Percentiles rank a stretch among this genome's conserved stretches.
Conservation (phyloP, 2,329 filamentous ascomycete species). For the Diaporthe citriasiana region DNA sequence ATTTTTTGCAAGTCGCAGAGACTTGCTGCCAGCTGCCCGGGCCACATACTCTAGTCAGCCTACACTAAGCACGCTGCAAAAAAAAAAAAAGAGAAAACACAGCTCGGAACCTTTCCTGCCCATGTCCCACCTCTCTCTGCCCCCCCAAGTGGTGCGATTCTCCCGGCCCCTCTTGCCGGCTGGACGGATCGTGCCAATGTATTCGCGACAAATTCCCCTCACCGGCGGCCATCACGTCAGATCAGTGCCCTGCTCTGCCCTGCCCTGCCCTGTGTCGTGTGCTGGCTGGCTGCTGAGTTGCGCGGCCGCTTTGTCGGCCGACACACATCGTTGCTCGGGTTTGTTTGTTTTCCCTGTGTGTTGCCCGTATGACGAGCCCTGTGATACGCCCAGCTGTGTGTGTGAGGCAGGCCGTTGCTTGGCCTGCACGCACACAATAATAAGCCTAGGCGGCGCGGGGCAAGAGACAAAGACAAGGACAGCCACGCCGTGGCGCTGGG, state of each 20-base stretch:
- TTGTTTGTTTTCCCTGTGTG: slow-evolving; percentile 24
- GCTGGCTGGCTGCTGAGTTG: not conserved
- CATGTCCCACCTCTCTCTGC: slow-evolving; percentile 16
- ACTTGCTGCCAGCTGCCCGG: not conserved
- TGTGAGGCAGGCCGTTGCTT: slow-evolving; percentile 20
- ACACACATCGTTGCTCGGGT: not conserved
- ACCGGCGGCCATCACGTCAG: slow-evolving; percentile 24
- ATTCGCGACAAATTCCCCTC: slow-evolving; percentile 35
- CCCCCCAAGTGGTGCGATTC: slow-evolving; percentile 11
- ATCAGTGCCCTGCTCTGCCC: not conserved
- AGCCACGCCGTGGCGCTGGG: slow-evolving; percentile 22
- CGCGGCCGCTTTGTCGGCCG: not conserved
- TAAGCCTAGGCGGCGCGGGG: not conserved
- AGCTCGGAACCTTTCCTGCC: slow-evolving; percentile 38
- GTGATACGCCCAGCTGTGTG: not conserved
- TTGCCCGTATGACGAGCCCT: not conserved
- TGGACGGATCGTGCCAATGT: slow-evolving; percentile 33
- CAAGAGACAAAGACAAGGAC: not conserved
- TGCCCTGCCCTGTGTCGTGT: not conserved
- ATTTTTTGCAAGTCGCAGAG: not conserved
- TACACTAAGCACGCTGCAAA: not conserved
- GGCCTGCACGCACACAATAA: not conserved
- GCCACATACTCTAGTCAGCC: slow-evolving; percentile 18
- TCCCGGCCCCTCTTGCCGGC: slow-evolving; percentile 32
- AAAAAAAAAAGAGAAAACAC: not conserved